Evolutionary conservation across 129 eudicot species (phyloP).

Genomic region (Chrysanthemum seticuspe): DNA sequence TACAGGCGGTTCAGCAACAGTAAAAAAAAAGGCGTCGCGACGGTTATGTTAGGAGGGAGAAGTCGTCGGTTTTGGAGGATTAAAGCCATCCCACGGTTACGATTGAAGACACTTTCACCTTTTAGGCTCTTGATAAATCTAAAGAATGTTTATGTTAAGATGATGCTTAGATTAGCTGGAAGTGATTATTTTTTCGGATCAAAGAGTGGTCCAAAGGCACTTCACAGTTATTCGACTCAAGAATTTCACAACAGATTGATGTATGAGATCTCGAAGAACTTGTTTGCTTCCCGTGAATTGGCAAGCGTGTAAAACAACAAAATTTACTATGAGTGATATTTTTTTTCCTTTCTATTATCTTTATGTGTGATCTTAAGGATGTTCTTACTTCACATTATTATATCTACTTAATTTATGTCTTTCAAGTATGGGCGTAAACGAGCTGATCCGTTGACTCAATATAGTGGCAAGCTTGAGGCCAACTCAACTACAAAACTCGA

Average conservation of each 20-base stretch:
- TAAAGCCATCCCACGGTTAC: conserved; percentile 38
- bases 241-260: conserved; percentile 61
- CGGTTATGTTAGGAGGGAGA: conserved; percentile 34
- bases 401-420: no score
- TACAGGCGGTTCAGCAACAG: conserved; percentile 28
- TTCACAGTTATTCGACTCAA: conserved; percentile 28
- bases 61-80: conserved; percentile 46
- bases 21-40: conserved; percentile 27
- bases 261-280: conserved; percentile 56
- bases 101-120: conserved; percentile 47
- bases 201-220: conserved; percentile 34
- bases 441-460: no score
- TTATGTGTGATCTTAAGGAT: no score
- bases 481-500: no score
- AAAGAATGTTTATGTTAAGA: conserved; percentile 52
- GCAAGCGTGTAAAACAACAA: conserved; percentile 11
- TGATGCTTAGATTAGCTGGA: conserved; percentile 52
- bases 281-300: conserved; percentile 53
- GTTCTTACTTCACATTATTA: no score
- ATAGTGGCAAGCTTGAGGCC: no score
- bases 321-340: neutral
- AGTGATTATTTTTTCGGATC: conserved; percentile 24
- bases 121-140: conserved; percentile 45
- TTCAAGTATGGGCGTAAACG: no score
- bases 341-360: neutral